Evolutionary conservation across 805 yeast species (phyloP), one percentile per base, ranked within the genome.

Genomic region (Maudiozyma bulderi): DNA sequence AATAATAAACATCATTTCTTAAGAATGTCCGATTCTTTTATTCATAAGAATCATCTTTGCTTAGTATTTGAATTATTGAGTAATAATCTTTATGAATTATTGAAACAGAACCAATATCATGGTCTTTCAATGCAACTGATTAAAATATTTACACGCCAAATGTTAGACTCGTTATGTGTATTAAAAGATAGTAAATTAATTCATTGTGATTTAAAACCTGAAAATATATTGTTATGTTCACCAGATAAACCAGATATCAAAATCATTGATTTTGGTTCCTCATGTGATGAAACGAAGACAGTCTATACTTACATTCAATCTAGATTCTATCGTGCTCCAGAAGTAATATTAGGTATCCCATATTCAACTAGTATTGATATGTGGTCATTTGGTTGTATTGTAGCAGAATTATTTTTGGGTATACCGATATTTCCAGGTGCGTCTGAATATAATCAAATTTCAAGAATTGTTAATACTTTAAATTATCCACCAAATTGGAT

Each of bases 151-250:
- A 75, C 96, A 0, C 77, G 73, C 45, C 99, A 93, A 66, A 68
- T 93, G 46, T 71, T 93, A 49, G 95, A 86, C 56, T 80, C 96
- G 0, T 69, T 93, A 57, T 75, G 84, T 40, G 84, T 86, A 29
- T 74, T 93, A 56, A 93, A 93, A 60, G 84, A 81, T 40, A 80
- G 86, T 43, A 84, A 86, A 54, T 74, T 93, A 58, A 89, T 93
- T 41, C 99, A 93, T 63, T 93, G 99, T 69, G 99, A 93, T 68
- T 72, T 93, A 62, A 93, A 93, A 64, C 99, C 99, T 0, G 99
- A 93, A 60, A 93, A 93, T 64, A 89, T 93, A 45, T 69, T 93
- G 48, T 70, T 93, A 33, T 79, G 85, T 47, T 79, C 82, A 45
- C 82, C 89, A 5, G 68, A 65, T 51, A 78, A 81, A 53, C 93